These are phyloP conservation scores for Backusella australiensis DNA, from an alignment of 192 early-diverging fungal genomes.

Conservation along the genomic window DNA sequence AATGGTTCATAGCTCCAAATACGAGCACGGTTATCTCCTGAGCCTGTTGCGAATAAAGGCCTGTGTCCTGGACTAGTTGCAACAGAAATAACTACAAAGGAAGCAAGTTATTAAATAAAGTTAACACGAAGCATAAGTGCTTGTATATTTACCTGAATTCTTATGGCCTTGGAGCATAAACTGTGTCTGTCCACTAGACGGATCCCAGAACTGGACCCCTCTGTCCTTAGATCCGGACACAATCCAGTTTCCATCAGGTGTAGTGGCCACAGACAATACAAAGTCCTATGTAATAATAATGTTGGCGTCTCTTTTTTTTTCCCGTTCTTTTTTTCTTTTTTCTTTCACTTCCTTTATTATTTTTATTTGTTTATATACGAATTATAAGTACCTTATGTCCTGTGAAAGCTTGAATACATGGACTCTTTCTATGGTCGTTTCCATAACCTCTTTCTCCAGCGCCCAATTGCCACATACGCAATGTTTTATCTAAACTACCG, in stretches of 20 bases:
- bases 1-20: slow-evolving; percentile 83
- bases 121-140: not conserved
- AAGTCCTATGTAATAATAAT: slow-evolving; percentile 68
- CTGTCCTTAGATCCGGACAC: slow-evolving; percentile 92
- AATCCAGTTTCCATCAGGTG: slow-evolving; percentile 85
- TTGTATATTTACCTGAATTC: slow-evolving; percentile 72
- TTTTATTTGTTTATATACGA: not conserved
- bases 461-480: slow-evolving; percentile 90
- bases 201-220: slow-evolving; percentile 94
- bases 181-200: slow-evolving; percentile 64
- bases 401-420: slow-evolving; percentile 48
- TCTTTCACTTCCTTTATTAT: not conserved
- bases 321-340: not conserved
- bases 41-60: slow-evolving; percentile 90
- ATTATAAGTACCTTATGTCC: slow-evolving; percentile 50
- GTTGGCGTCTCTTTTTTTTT: not conserved
- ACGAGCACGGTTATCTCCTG: slow-evolving; percentile 89
- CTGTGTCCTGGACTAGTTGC: slow-evolving; percentile 76
- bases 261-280: slow-evolving; percentile 92
- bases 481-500: slow-evolving; percentile 89
- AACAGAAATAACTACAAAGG: slow-evolving; percentile 80
- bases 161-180: slow-evolving; percentile 96
- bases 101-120: not conserved
- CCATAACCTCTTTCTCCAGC: slow-evolving; percentile 35
- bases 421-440: slow-evolving; percentile 27